Evolutionary conservation across 441 rosid genomes (phyloP), one percentile per base, ranked within the genome.

Genomic region (Brassica balearica): DNA sequence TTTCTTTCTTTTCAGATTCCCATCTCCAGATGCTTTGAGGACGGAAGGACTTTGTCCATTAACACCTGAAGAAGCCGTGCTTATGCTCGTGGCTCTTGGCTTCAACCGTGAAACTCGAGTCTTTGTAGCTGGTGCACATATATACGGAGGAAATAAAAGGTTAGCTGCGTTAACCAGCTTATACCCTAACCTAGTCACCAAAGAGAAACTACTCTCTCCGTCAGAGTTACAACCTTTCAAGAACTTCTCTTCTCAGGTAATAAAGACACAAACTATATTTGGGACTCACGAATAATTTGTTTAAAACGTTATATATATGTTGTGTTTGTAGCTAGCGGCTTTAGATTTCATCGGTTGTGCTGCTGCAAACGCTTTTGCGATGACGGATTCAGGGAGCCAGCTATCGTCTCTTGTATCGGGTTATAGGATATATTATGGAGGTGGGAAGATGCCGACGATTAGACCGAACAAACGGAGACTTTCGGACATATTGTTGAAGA

Each of bases 331-430:
- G 95, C 41, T 87, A 87, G 76, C 97, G 53, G 77, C 97, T 22
- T 25, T 72, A 60, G 98, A 94, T 86, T 94, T 90, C 83, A 90
- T 94, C 41, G 91, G 78, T 36, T 92, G 97, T 86, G 84, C 91
- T 2, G 88, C 94, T 0, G 87, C 75, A 41, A 41, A 90, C 81
- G 97, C 94, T 65, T 95, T 95, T 83, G 94, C 97, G 36, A 91
- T 95, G 98, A 91, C 98, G 0, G 98, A 92, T 82, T 89, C 97
- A 0, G 97, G 98, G 25, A 95, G 98, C 81, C 98, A 87, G 78
- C 72, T 95, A 48, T 92, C 97, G 38, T 92, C 98, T 66, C 75
- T 91, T 79, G 93, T 95, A 2, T 90, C 98, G 36, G 97, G 98
- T 55, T 90, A 86, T 75, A 85, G 97, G 68, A 91, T 90, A 70